A percentile compares a stretch with the other conserved stretches of the same genome.
Evolutionary conservation across 228 moss, liverwort and hornwort species (phyloP).

Genomic region (Sphagnum magellanicum): DNA sequence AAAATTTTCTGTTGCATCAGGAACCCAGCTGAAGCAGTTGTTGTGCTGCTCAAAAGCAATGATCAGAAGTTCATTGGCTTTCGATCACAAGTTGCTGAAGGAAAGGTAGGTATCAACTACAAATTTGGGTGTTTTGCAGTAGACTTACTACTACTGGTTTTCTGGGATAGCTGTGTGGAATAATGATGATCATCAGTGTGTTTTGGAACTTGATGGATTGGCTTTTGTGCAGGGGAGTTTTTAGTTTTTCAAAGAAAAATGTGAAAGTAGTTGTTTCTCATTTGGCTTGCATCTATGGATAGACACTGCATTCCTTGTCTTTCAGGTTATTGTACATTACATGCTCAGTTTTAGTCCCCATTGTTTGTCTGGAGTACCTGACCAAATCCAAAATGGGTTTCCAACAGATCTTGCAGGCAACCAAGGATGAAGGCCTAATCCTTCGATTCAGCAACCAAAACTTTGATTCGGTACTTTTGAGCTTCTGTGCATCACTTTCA

Average conservation of each 20-base stretch:
- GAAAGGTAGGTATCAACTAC: background rate
- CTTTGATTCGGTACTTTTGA: slow-evolving; percentile 4
- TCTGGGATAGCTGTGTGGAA: background rate
- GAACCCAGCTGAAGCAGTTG: slow-evolving; percentile 3
- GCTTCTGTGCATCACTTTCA: background rate
- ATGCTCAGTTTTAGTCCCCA: too few species aligned
- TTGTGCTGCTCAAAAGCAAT: slow-evolving; percentile 7
- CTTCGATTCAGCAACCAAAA: slow-evolving; percentile 11
- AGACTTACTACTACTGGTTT: background rate
- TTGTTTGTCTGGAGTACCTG: too few species aligned
- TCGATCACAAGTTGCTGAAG: slow-evolving; percentile 4
- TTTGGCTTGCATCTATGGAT: too few species aligned
- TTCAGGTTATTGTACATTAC: too few species aligned
- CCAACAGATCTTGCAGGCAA: slow-evolving; percentile 6
- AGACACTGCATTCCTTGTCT: too few species aligned
- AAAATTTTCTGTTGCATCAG: background rate
- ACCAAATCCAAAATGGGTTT: background rate
- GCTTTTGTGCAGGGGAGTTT: background rate
- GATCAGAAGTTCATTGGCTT: slow-evolving; percentile 11
- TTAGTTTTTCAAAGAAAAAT: too few species aligned
- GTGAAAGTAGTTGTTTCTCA: too few species aligned
- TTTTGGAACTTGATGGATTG: background rate
- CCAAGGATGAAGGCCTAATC: background rate
- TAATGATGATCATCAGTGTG: background rate
- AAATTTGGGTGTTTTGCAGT: background rate